A percentile compares a stretch with the other conserved stretches of the same genome.
Conservation (phyloP, 257 asterid genomes). For the Scutellaria baicalensis region DNA sequence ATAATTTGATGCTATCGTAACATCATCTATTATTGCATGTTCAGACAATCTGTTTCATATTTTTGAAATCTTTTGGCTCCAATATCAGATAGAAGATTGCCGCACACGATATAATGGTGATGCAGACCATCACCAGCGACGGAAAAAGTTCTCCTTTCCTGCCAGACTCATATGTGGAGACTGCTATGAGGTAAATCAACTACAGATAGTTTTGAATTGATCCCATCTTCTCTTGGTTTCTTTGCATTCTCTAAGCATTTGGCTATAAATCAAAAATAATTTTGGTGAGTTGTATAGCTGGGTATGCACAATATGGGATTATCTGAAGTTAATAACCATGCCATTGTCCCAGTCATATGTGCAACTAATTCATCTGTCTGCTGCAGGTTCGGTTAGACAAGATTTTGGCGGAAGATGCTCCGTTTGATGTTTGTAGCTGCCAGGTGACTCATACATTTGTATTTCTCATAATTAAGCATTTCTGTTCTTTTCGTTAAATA, state of each 20-base stretch:
- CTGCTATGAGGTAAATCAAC: slow-evolving; percentile 71
- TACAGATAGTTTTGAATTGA: background rate
- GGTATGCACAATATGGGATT: background rate
- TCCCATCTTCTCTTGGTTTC: background rate
- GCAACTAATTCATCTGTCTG: slow-evolving; percentile 2
- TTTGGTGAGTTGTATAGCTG: background rate
- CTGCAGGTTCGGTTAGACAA: slow-evolving; percentile 75
- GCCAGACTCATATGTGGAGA: slow-evolving; percentile 96
- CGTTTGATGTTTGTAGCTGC: slow-evolving; percentile 93
- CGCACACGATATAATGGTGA: slow-evolving; percentile 97
- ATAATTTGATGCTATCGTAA: background rate
- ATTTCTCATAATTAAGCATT: background rate
- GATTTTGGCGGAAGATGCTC: slow-evolving; percentile 85
- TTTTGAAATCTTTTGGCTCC: background rate
- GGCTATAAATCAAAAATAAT: background rate
- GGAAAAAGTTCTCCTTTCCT: slow-evolving; percentile 91
- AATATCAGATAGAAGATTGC: slow-evolving; percentile 85
- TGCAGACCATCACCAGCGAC: slow-evolving; percentile 93
- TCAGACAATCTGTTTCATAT: background rate
- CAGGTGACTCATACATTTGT: slow-evolving; percentile 48
- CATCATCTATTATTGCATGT: background rate
- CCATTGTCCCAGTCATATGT: background rate
- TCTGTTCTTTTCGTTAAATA: background rate
- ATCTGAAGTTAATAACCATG: slow-evolving; percentile 5
- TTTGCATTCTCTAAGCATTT: background rate